Percentiles rank a stretch among this genome's conserved stretches.
Conservation (phyloP, 495 filamentous ascomycete genomes). For the Aspergillus bertholletiae region DNA sequence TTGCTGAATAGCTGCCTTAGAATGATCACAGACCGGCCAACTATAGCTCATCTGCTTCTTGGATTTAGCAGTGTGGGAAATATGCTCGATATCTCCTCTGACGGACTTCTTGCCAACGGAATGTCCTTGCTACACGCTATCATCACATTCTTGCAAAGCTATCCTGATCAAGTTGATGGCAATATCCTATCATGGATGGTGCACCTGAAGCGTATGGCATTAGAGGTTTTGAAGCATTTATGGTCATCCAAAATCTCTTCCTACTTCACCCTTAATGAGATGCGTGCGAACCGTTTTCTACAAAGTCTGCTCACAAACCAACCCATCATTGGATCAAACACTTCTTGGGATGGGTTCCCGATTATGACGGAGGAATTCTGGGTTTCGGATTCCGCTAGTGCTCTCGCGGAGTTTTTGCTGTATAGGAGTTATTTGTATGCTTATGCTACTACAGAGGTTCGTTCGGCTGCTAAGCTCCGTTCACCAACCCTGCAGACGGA, state of each 20-base stretch:
- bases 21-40: slow-evolving; percentile 66
- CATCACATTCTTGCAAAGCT: slow-evolving; percentile 59
- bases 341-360: slow-evolving; percentile 64
- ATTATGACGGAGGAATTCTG: slow-evolving; percentile 59
- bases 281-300: slow-evolving; percentile 71
- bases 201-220: slow-evolving; percentile 65
- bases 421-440: slow-evolving; percentile 72
- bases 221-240: slow-evolving; percentile 73
- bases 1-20: slow-evolving; percentile 77
- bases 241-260: slow-evolving; percentile 85
- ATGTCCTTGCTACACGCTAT: slow-evolving; percentile 81
- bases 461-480: slow-evolving; percentile 63
- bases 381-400: slow-evolving; percentile 54
- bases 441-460: slow-evolving; percentile 80
- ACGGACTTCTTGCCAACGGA: slow-evolving; percentile 60
- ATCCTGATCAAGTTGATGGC: slow-evolving; percentile 59
- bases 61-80: slow-evolving; percentile 74
- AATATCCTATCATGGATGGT: slow-evolving; percentile 66
- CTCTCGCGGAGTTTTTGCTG: slow-evolving; percentile 69
- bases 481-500: slow-evolving; percentile 71
- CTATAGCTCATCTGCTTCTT: slow-evolving; percentile 84
- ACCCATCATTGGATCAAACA: slow-evolving; percentile 56
- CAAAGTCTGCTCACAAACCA: slow-evolving; percentile 66
- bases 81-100: slow-evolving; percentile 58
- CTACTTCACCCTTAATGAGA: slow-evolving; percentile 65